Base-by-base conservation (phyloP, 2,329 filamentous ascomycete species). In the Stagonosporopsis vannaccii region DNA sequence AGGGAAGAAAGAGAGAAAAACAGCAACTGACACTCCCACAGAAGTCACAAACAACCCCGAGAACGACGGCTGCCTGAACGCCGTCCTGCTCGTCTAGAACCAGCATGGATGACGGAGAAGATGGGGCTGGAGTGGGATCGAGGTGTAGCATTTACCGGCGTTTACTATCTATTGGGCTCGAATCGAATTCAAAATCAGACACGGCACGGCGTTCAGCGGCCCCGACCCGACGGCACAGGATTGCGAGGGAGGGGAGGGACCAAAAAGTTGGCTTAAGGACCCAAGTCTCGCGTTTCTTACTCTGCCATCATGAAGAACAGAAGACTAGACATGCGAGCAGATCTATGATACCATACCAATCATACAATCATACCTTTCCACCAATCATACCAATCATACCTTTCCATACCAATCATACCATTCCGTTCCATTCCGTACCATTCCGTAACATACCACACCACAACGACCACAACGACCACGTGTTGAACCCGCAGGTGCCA, bases 61-160 rank as follows among this genome's bases (percentile, higher is more conserved):
- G 46, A 76, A 76, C 48, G 74, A 76, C 48, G 74, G 74, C 5
- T 76, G 74, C 53, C 53, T 76, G 17, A 76, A 76, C 51, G 73
- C 74, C 5, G 70, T 75, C n/a, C 56, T 75, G 50, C 65, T 75
- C 3, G 72, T 74, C 35, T 75, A 65, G 23, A 17, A 17, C 41
- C 30, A n/a, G 9, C 15, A 61, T 28, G 33, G 39, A n/a, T n/a
- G n/a, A n/a, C n/a, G n/a, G n/a, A n/a, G n/a, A n/a, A n/a, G n/a
- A n/a, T n/a, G n/a, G n/a, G n/a, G n/a, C n/a, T n/a, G 20, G 9
- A 12, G 4, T 19, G 26, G 36, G 23, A 17, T 45, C 30, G 30
- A 22, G 35, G 39, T 50, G 42, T 48, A 47, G 53, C 53, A 56
- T 56, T 56, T 51, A 35, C 46, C 47, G 53, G 53, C 53, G 53